Evolutionary conservation across 2,329 filamentous ascomycete species (phyloP), one percentile per base, ranked within the genome.

Genomic region (Hypoxylon sp.): DNA sequence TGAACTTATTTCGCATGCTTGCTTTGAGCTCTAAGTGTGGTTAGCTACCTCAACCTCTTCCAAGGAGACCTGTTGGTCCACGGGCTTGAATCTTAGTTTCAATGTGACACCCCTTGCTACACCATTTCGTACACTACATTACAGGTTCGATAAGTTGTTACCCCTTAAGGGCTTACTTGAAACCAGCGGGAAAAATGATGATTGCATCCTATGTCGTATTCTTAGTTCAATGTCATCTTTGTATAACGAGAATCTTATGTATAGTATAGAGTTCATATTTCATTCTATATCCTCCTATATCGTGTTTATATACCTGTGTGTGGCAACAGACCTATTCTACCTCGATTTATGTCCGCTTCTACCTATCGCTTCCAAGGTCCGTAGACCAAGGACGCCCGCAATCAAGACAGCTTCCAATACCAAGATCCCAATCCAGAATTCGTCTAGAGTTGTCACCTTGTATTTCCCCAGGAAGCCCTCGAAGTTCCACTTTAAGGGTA

Each of bases 371-470:
- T 69, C 60, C 6, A 71, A 47, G 32, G 46, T 48, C 54, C 65
- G 58, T 11, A 73, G 55, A n/a, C 67, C 61, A 1, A 78, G 57
- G 11, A 84, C 80, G 8, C 79, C 78, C 31, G 82, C 64, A 2
- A 86, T 80, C 78, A 85, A 80, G 47, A 83, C 64, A 17, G 82
- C 79, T 69, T 86, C 82, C 37, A 85, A 71, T 17, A 79, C 79
- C 44, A 85, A 74, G n/a, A 86, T 79, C 44, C 81, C 80, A 52
- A 85, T 79, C 82, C 84, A 85, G 52, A 85, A 72, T 35, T 79
- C 77, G 77, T 86, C 84, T 51, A 85, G 76, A 35, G 85, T 77
- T 55, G 76, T 74, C 62, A 80, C 78, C 64, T 82, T 78, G 65
- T 79, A 72, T 58, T 76, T 77, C 46, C 74, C 69, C 53, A 75